phyloP scores from a whole-genome alignment of 1,284 basidiomycete species.

The Cerrena zonata region DNA sequence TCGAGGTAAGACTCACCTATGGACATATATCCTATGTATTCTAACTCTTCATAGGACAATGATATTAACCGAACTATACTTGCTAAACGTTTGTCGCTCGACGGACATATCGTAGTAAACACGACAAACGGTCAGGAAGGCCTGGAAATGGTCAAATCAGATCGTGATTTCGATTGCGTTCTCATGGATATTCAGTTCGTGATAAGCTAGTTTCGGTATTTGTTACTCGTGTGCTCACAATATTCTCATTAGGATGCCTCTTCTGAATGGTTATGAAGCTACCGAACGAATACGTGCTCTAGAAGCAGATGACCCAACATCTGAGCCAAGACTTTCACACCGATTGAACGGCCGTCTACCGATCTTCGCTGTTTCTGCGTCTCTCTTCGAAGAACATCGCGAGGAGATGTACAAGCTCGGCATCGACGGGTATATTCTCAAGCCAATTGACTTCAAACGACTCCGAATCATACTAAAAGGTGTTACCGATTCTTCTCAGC shows the following conservation, averaged over 20 bases:
- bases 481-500: conserved; percentile 48
- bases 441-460: conserved; percentile 77
- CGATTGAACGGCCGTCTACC: conserved; percentile 68
- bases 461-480: conserved; percentile 58
- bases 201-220: neutral
- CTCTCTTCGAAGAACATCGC: conserved; percentile 60
- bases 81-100: conserved; percentile 61
- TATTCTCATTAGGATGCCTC: conserved; percentile 61
- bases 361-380: conserved; percentile 81
- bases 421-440: conserved; percentile 84
- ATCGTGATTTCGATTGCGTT: conserved; percentile 68
- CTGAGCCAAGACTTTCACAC: conserved; percentile 35
- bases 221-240: neutral
- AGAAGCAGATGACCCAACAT: conserved; percentile 34
- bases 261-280: conserved; percentile 73
- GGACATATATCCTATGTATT: neutral
- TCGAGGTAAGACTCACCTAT: conserved; percentile 47
- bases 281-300: conserved; percentile 64
- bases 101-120: conserved; percentile 63
- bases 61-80: conserved; percentile 74
- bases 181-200: conserved; percentile 83
- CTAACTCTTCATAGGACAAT: conserved; percentile 49
- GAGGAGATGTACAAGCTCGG: conserved; percentile 54
- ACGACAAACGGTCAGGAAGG: conserved; percentile 78
- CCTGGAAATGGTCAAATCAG: conserved; percentile 53